These are phyloP conservation scores for Tubosaeta sp. DNA, from an alignment of 768 basidiomycete species.

Conservation along the genomic window DNA sequence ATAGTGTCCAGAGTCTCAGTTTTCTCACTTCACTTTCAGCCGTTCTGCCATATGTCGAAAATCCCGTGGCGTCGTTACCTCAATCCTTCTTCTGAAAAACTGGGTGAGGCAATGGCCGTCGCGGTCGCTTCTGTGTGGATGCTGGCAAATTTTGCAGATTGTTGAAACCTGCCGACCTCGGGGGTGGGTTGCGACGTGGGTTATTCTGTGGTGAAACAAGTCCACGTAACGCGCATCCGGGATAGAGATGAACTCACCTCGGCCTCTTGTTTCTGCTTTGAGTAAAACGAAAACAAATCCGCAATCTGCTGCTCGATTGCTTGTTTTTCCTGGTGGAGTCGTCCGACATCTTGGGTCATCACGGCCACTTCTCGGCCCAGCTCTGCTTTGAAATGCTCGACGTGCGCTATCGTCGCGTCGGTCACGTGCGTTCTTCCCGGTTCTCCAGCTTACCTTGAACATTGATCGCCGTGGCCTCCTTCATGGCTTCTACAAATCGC, in stretches of 20 bases:
- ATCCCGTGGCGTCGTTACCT: background rate
- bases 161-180: slow-evolving; percentile 17
- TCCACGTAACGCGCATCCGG: background rate
- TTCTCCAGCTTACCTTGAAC: slow-evolving; percentile 54
- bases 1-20: no score
- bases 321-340: slow-evolving; percentile 62
- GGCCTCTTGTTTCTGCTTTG: slow-evolving; percentile 53
- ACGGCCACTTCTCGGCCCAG: slow-evolving; percentile 68
- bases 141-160: slow-evolving; percentile 27
- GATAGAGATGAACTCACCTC: slow-evolving; percentile 18
- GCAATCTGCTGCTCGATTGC: slow-evolving; percentile 65
- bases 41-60: no score
- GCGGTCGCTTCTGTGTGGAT: slow-evolving; percentile 19
- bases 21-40: no score
- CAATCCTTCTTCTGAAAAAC: slow-evolving; percentile 22
- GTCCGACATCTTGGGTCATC: slow-evolving; percentile 71
- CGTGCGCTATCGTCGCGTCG: slow-evolving; percentile 52
- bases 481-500: slow-evolving; percentile 93
- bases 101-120: slow-evolving; percentile 30
- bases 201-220: slow-evolving; percentile 16
- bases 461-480: slow-evolving; percentile 85
- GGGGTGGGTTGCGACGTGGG: slow-evolving; percentile 20
- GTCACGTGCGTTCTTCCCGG: background rate
- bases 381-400: slow-evolving; percentile 84
- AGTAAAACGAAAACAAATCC: slow-evolving; percentile 68